Evolutionary conservation across 371 early-diverging fungal genomes (phyloP).

Genomic region (Mortierella sp.): DNA sequence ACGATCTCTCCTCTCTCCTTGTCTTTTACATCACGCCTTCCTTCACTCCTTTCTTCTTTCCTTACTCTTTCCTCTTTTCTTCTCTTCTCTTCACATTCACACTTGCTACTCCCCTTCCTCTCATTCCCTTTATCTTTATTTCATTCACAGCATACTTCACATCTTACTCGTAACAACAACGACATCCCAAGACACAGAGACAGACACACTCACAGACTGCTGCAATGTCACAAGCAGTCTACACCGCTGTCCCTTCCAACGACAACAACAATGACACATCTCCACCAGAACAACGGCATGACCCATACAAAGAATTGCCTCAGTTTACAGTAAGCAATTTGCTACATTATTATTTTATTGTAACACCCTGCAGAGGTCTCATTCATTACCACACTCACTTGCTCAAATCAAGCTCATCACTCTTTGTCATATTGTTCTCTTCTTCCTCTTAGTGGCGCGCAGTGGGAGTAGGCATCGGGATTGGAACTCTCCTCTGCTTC

Average conservation of each 20-base stretch:
- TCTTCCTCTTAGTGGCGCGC: conserved; percentile 64
- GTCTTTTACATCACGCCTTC: not conserved
- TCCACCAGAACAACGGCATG: conserved; percentile 1
- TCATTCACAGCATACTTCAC: not conserved
- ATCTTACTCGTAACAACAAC: not conserved
- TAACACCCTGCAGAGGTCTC: not conserved
- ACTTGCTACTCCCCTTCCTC: not conserved
- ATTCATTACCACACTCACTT: not conserved
- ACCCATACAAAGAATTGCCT: conserved; percentile 21
- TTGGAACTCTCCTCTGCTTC: conserved; percentile 84
- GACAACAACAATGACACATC: conserved; percentile 2
- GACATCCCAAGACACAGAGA: not conserved
- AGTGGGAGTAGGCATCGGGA: conserved; percentile 72
- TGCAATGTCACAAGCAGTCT: conserved; percentile 13
- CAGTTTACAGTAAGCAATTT: conserved; percentile 28
- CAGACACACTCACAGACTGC: not conserved
- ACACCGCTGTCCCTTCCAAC: conserved; percentile 20
- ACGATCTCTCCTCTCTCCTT: not conserved
- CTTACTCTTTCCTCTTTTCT: not conserved
- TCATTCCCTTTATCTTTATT: not conserved
- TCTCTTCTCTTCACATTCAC: not conserved
- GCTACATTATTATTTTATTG: too few relatives aligned
- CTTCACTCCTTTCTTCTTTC: not conserved
- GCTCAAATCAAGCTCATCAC: not conserved
- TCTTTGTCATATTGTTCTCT: not conserved